A percentile compares a stretch with the other conserved stretches of the same genome.
Conservation (phyloP, 139 green algal species). For the Pseudopediastrum boryanum region DNA sequence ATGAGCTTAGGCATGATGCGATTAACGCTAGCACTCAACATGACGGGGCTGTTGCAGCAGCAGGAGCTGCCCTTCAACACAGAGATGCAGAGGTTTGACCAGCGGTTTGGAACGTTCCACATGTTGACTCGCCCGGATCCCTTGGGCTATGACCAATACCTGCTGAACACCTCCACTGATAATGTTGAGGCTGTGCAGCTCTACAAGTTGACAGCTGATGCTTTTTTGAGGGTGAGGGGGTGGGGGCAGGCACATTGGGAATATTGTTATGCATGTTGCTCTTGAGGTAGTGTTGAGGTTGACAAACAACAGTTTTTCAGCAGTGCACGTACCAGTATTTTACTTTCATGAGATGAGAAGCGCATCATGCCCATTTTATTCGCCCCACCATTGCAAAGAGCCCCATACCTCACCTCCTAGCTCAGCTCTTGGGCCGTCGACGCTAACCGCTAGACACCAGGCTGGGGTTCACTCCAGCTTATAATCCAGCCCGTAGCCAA, state of each 20-base stretch:
- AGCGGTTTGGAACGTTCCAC: slow-evolving; percentile 72
- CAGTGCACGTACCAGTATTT: neutral
- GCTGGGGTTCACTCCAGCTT: too few species aligned
- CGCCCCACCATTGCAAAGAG: neutral
- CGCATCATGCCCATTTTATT: neutral
- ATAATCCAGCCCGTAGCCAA: too few species aligned
- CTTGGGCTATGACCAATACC: slow-evolving; percentile 52
- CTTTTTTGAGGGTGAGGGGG: slow-evolving; percentile 11
- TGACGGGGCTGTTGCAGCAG: slow-evolving; percentile 16
- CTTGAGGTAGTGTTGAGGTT: neutral
- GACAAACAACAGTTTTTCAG: too few species aligned
- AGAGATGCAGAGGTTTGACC: slow-evolving; percentile 63
- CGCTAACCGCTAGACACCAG: too few species aligned
- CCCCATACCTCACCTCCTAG: neutral
- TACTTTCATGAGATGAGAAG: neutral
- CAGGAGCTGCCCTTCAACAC: slow-evolving; percentile 59
- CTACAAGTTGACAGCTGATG: neutral
- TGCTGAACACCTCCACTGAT: neutral
- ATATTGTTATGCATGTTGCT: neutral
- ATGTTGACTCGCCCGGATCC: slow-evolving; percentile 47
- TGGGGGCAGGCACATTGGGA: neutral
- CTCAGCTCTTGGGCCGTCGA: too few species aligned
- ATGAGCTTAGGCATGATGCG: slow-evolving; percentile 53
- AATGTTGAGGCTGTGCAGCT: neutral
- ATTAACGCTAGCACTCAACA: slow-evolving; percentile 42